phyloP scores from a whole-genome alignment of 1,139 yeast genomes.

The Magnusiomyces suaveolens region DNA sequence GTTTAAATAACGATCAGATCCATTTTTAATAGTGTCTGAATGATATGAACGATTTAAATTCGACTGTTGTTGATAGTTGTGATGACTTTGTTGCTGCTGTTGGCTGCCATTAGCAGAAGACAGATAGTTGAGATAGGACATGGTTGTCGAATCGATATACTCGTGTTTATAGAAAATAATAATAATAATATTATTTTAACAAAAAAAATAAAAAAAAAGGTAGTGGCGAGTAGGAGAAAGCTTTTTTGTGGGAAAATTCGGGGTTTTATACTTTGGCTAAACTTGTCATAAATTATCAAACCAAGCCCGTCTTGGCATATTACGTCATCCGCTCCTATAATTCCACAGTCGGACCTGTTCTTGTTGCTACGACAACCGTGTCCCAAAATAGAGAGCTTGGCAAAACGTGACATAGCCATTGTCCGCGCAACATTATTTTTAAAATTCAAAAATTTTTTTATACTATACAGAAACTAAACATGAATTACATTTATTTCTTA shows the following conservation, averaged over 20 bases:
- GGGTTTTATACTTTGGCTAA: not conserved
- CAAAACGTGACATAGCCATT: not conserved
- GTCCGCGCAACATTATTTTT: not conserved
- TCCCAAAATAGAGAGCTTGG: not conserved
- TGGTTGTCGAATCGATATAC: not conserved
- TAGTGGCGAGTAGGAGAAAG: not conserved
- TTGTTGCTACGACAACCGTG: too few species aligned
- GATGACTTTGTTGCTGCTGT: not conserved
- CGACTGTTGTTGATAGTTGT: not conserved
- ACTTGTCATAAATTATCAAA: not conserved
- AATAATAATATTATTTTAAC: too few species aligned
- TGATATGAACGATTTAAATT: not conserved
- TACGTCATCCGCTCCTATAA: not conserved
- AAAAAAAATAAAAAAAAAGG: not conserved
- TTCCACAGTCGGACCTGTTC: too few species aligned
- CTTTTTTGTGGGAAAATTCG: not conserved
- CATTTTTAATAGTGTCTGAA: too few species aligned
- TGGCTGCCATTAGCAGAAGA: not conserved
- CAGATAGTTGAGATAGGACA: not conserved
- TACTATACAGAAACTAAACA: constrained; percentile 3
- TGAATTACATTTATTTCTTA: constrained; percentile 61
- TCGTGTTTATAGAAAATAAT: not conserved
- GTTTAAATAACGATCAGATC: too few species aligned
- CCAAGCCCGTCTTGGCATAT: not conserved
- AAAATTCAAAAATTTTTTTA: not conserved